Evolutionary conservation across 352 stramenopile species (phyloP).

Genomic region (Phytophthora melonis): DNA sequence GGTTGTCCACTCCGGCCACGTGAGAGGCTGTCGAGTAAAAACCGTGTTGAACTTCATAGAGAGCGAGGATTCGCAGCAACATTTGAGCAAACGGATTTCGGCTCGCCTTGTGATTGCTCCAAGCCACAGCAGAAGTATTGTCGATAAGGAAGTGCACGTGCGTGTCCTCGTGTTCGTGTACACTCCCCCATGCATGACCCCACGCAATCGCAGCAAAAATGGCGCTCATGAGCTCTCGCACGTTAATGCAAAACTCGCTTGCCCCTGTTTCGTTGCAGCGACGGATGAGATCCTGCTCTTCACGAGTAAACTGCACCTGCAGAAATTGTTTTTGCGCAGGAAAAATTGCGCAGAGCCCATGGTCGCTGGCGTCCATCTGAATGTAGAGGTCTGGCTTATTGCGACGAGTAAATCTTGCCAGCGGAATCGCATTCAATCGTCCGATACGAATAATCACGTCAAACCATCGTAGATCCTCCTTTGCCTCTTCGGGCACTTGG

Average conservation of each 20-base stretch:
- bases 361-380: neutral
- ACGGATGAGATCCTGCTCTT: neutral
- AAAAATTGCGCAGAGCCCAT: neutral
- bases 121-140: too few species aligned
- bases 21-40: neutral
- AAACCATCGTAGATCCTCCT: neutral
- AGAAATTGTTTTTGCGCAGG: neutral
- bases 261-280: neutral
- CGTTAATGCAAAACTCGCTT: neutral
- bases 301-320: neutral
- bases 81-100: too few species aligned
- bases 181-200: neutral
- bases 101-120: too few species aligned
- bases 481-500: neutral
- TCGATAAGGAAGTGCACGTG: neutral
- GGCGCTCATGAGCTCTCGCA: neutral
- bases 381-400: neutral
- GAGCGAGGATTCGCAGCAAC: too few species aligned
- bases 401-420: neutral
- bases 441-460: neutral
- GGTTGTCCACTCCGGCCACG: neutral
- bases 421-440: neutral
- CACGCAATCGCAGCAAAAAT: neutral
- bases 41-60: neutral
- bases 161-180: neutral